A percentile compares a stretch with the other conserved stretches of the same genome.
These are phyloP conservation scores for Leishmania aethiopica DNA, from an alignment of 208 protist genomes.

Conservation along the genomic window DNA sequence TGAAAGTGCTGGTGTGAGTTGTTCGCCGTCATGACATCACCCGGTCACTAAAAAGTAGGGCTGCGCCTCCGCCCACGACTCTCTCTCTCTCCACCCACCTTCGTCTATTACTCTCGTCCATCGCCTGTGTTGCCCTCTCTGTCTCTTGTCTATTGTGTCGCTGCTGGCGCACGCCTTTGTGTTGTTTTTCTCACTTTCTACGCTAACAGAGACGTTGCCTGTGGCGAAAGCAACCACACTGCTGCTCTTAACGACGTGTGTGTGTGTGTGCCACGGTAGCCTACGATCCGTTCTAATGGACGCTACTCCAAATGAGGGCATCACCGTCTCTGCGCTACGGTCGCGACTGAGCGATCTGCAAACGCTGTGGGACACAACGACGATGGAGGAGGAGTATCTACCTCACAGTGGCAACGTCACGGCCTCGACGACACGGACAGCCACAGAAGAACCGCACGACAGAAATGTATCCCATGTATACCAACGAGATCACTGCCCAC, in stretches of 20 bases:
- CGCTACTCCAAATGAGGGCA: background rate
- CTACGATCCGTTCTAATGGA: background rate
- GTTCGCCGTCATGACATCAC: background rate
- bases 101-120: background rate
- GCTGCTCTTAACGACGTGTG: background rate
- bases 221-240: background rate
- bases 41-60: background rate
- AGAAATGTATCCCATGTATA: background rate
- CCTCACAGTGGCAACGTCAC: background rate
- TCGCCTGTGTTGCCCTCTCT: background rate
- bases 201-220: background rate
- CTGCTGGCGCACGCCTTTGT: background rate
- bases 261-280: background rate
- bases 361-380: background rate
- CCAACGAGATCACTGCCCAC: background rate
- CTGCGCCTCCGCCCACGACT: background rate
- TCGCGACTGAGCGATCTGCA: slow-evolving; percentile 9
- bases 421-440: background rate
- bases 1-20: background rate
- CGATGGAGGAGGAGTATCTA: background rate
- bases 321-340: background rate
- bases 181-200: background rate
- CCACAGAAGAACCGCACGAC: background rate
- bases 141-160: background rate
- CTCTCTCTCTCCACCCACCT: background rate